Base-by-base conservation (phyloP, 1,284 basidiomycete genomes). In the Malassezia globosa region DNA sequence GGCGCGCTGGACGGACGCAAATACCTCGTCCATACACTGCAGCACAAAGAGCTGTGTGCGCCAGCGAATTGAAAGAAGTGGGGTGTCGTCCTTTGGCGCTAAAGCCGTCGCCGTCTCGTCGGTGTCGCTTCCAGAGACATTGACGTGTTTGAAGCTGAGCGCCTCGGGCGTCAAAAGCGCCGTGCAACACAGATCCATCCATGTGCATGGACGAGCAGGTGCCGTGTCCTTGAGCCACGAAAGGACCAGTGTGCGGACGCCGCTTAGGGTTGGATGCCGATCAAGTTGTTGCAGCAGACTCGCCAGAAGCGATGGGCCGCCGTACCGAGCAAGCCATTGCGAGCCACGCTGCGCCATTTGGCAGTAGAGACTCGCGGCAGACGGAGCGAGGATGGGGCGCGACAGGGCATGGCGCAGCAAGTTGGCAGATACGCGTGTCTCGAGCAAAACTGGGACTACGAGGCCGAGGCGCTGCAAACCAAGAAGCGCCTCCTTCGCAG, bases 321-420 rank as follows among this genome's bases (percentile, higher is more conserved):
- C 94, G 2, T 96, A 74, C 63, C 84, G 85, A 13, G 88, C 94
- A 79, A 97, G 87, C 4, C 83, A 77, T 3, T 89, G 73, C 0
- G 90, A 90, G 72, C 97, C 88, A 54, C 87, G 83, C 74, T 97
- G 94, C 0, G 96, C 89, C 18, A 97, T 84, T 68, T 96, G 92
- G 68, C 97, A 96, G 16, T 97, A 76, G 0, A 87, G 88, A 61
- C 92, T 88, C 68, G 95, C 92, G 0, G 90, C 87, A 1, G 89
- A 88, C 5, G 90, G 79, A 4, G 87, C 83, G n/a, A 25, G 18
- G 8, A 22, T 19, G 2, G 29, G 16, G 10, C 31, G 55, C 27
- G 64, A 61, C 21, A 86, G 76, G 13, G 55, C 54, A 33, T 51
- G 54, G 2, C 45, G 49, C 14, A 71, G 55, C 38, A 66, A 52